Percentiles rank a stretch among this genome's conserved stretches.
These are phyloP conservation scores for Russula olivacea DNA, from an alignment of 768 basidiomycete species.

Conservation along the genomic window DNA sequence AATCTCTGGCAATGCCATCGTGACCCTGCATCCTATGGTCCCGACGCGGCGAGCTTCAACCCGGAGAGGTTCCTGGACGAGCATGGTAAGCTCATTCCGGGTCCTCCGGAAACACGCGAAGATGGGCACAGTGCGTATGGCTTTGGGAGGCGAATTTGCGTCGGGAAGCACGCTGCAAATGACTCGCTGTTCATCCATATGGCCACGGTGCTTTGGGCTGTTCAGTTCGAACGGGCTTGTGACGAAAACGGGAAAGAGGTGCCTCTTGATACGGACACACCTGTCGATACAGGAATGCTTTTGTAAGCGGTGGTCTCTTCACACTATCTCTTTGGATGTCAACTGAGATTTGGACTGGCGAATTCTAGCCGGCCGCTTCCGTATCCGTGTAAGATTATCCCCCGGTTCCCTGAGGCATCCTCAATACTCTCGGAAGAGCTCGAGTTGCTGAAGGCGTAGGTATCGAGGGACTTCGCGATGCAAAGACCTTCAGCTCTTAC, in stretches of 20 bases:
- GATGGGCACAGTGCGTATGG: conserved; percentile 21
- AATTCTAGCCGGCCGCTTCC: conserved; percentile 3
- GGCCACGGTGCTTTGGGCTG: conserved; percentile 24
- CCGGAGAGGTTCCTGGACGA: conserved; percentile 25
- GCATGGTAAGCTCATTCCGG: neutral
- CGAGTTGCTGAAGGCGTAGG: conserved; percentile 4
- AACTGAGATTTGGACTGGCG: neutral
- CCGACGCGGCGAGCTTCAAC: conserved; percentile 23
- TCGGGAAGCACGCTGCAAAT: conserved; percentile 24
- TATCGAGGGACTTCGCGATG: too few species aligned
- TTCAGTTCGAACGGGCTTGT: conserved; percentile 12
- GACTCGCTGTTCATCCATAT: conserved; percentile 25
- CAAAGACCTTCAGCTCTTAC: neutral
- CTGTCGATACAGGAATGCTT: conserved; percentile 12
- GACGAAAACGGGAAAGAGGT: conserved; percentile 16
- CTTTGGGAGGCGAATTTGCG: conserved; percentile 22
- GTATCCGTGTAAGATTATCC: neutral
- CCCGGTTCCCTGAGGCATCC: conserved; percentile 8
- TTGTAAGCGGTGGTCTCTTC: conserved; percentile 12
- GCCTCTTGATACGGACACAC: neutral
- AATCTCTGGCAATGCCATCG: conserved; percentile 25
- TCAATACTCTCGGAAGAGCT: conserved; percentile 7
- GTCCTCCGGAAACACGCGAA: conserved; percentile 12
- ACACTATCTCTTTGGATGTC: neutral
- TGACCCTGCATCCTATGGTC: conserved; percentile 13